Conservation (phyloP, 176 grass and related monocot genomes). For the Lolium rigidum region DNA sequence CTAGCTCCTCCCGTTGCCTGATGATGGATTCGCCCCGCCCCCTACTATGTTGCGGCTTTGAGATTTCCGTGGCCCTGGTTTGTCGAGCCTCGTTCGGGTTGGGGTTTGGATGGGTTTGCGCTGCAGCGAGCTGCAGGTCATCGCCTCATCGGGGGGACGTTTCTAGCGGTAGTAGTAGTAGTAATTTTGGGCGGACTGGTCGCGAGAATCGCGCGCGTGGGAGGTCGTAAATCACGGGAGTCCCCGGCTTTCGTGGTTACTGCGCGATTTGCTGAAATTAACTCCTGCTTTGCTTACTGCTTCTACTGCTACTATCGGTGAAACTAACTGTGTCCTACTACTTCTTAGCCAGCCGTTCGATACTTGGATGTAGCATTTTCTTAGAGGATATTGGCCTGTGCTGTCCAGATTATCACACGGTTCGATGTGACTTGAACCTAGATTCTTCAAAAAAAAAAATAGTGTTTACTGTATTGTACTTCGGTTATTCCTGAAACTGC, state of each 20-base stretch:
- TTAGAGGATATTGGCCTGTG: background rate
- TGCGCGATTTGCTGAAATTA: slow-evolving; percentile 2
- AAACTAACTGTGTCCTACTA: background rate
- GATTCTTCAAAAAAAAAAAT: background rate
- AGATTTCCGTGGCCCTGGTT: background rate
- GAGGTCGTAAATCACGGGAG: background rate
- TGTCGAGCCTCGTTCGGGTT: background rate
- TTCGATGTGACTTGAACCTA: background rate
- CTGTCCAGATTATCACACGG: background rate
- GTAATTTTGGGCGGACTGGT: background rate
- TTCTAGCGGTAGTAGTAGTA: background rate
- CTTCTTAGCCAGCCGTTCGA: background rate
- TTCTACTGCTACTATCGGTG: no score
- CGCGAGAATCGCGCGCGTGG: slow-evolving; percentile 13
- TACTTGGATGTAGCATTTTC: background rate
- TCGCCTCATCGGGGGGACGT: background rate
- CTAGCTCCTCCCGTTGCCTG: no score
- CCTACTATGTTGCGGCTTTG: no score
- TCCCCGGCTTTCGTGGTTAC: background rate
- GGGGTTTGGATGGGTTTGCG: slow-evolving; percentile 17
- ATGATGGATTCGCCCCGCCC: no score
- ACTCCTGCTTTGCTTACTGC: no score
- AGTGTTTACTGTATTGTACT: background rate
- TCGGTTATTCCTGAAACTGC: slow-evolving; percentile 1
- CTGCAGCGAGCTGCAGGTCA: background rate